Evolutionary conservation across 2,329 filamentous ascomycete species (phyloP).

Genomic region (Amesomyces nigricolor): DNA sequence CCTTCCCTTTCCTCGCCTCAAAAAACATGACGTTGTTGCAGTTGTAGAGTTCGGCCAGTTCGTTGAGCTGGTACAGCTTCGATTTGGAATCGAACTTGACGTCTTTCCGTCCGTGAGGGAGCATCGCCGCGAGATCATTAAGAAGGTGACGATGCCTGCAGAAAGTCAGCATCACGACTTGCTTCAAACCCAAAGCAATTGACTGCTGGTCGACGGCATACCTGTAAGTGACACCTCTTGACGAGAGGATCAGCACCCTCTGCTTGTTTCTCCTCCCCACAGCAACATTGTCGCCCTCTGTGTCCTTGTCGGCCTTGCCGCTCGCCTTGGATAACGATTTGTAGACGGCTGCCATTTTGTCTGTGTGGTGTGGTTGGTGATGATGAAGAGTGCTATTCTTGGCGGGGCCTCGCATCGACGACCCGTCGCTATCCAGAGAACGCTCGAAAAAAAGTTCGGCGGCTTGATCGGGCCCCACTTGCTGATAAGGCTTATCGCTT

Average conservation of each 20-base stretch:
- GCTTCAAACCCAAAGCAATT: neutral
- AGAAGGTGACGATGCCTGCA: slow-evolving; percentile 84
- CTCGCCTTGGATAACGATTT: slow-evolving; percentile 63
- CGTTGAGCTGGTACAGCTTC: slow-evolving; percentile 76
- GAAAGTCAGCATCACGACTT: no score
- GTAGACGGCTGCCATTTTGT: slow-evolving; percentile 65
- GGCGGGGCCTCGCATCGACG: slow-evolving; percentile 3
- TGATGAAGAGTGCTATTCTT: slow-evolving; percentile 1
- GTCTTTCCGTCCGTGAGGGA: slow-evolving; percentile 90
- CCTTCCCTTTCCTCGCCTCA: slow-evolving; percentile 88
- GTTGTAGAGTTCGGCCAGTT: slow-evolving; percentile 68
- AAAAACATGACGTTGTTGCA: slow-evolving; percentile 92
- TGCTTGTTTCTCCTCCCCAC: slow-evolving; percentile 61
- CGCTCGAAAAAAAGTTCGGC: slow-evolving; percentile 23
- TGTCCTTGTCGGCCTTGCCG: slow-evolving; percentile 43
- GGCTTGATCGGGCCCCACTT: slow-evolving; percentile 15
- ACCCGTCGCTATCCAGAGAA: slow-evolving; percentile 5
- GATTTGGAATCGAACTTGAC: slow-evolving; percentile 96
- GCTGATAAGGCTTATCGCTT: slow-evolving; percentile 21
- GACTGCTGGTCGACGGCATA: slow-evolving; percentile 34
- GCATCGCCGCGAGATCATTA: slow-evolving; percentile 78
- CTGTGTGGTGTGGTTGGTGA: neutral
- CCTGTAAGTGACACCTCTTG: slow-evolving; percentile 85
- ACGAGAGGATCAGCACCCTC: slow-evolving; percentile 84
- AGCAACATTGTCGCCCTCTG: slow-evolving; percentile 27